Evolutionary conservation across 495 filamentous ascomycete genomes (phyloP).

Genomic region (Halenospora varia): DNA sequence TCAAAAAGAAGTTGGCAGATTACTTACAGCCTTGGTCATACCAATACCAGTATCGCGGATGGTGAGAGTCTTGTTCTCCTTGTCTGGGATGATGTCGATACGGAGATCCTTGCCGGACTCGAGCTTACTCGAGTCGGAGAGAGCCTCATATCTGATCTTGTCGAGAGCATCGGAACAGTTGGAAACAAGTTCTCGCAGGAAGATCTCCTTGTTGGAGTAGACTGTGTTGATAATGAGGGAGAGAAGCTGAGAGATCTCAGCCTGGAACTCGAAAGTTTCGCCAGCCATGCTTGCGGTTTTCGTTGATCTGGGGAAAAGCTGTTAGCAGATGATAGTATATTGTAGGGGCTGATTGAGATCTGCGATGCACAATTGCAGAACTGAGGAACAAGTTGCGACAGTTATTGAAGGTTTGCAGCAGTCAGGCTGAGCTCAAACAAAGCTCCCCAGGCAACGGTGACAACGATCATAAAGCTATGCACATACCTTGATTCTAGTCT

Average conservation of each 20-base stretch:
- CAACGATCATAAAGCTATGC: not conserved
- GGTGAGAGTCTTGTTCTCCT: constrained; percentile 94
- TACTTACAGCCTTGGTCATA: constrained; percentile 98
- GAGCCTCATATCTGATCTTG: constrained; percentile 98
- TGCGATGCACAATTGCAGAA: not conserved
- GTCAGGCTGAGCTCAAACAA: not conserved
- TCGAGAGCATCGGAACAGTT: constrained; percentile 98
- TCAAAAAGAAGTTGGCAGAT: constrained; percentile 20
- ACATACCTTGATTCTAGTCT: not conserved
- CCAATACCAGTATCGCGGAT: constrained; percentile 97
- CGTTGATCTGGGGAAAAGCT: not conserved
- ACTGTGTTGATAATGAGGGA: constrained; percentile 99
- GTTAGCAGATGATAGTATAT: not conserved
- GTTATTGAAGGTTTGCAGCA: constrained; percentile 2
- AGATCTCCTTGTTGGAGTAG: constrained; percentile 99
- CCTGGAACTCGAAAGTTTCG: constrained; percentile 99
- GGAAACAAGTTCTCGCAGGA: constrained; percentile 95
- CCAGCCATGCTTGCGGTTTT: constrained; percentile 54
- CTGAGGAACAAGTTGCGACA: not conserved
- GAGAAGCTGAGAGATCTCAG: constrained; percentile 99
- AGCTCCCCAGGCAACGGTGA: not conserved
- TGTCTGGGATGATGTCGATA: constrained; percentile 96
- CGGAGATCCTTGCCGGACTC: constrained; percentile 94
- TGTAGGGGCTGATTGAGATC: not conserved
- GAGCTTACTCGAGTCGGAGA: constrained; percentile 95